Conservation (phyloP, 2,329 filamentous ascomycete genomes). For the Dactylonectria estremocensis region DNA sequence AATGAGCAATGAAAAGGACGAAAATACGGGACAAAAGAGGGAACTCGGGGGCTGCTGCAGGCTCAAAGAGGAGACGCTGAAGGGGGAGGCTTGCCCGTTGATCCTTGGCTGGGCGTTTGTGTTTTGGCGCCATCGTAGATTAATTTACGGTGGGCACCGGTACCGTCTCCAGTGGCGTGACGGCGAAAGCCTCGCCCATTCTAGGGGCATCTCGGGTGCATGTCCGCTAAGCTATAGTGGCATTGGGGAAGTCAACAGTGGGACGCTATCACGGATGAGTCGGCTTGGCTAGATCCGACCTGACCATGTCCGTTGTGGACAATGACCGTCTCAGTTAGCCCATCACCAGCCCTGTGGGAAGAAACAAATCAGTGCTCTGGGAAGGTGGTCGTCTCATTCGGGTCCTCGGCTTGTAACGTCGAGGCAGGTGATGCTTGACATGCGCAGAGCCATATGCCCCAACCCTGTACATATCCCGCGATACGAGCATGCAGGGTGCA, state of each 20-base stretch:
- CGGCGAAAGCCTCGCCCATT: background rate
- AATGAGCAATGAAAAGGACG: background rate
- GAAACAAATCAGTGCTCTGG: background rate
- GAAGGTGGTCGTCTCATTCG: background rate
- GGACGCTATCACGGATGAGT: background rate
- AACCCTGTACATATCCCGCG: background rate
- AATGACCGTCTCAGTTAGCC: background rate
- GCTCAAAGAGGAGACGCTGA: background rate
- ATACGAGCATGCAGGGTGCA: background rate
- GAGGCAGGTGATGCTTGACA: background rate
- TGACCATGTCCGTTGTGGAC: background rate
- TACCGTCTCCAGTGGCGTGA: background rate
- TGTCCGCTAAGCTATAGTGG: slow-evolving; percentile 7
- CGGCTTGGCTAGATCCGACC: background rate
- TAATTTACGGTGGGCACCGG: background rate
- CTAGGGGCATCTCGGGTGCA: background rate
- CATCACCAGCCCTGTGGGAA: background rate
- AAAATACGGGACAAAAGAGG: background rate
- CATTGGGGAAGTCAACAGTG: background rate
- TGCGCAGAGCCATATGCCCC: background rate
- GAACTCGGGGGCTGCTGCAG: background rate
- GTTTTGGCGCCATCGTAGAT: background rate
- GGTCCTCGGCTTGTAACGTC: background rate
- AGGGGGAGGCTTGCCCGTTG: background rate
- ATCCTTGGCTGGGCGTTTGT: background rate